phyloP scores from a whole-genome alignment of 495 filamentous ascomycete species.

The Tuber aestivum region DNA sequence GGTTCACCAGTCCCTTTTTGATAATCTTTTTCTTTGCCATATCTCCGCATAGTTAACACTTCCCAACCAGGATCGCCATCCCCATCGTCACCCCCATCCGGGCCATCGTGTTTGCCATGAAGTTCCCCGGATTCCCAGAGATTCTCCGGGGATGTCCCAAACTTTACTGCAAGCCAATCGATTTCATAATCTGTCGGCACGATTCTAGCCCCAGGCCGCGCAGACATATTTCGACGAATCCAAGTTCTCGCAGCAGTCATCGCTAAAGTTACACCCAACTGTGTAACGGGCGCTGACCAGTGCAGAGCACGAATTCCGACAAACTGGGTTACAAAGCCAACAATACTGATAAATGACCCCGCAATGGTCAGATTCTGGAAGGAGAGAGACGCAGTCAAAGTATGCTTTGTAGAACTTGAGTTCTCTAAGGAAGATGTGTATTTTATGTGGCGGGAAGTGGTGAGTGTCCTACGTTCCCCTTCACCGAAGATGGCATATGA shows the following conservation, averaged over 20 bases:
- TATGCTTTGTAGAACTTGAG: not conserved
- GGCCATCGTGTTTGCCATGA: not conserved
- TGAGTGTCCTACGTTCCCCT: constrained; percentile 10
- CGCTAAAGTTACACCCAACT: constrained; percentile 47
- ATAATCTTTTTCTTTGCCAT: not conserved
- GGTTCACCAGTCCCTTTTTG: not conserved
- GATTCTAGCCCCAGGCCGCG: constrained; percentile 42
- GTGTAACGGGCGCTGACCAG: constrained; percentile 48
- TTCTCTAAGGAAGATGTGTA: not conserved
- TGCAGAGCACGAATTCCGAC: constrained; percentile 50
- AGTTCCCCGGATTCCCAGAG: not conserved
- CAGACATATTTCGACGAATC: constrained; percentile 47
- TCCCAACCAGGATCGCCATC: not conserved
- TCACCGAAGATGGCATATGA: constrained; percentile 32
- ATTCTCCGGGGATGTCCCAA: not conserved
- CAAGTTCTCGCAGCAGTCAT: constrained; percentile 50
- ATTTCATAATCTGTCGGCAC: constrained; percentile 46
- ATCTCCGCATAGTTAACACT: not conserved
- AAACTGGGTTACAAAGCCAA: constrained; percentile 52
- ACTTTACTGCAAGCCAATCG: constrained; percentile 46
- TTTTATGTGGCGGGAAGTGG: constrained; percentile 20
- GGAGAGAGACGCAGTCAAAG: not conserved
- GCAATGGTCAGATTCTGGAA: constrained; percentile 21
- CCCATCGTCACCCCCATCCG: not conserved
- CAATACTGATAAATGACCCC: constrained; percentile 42